Conservation (phyloP, 768 basidiomycete genomes). For the Rhizopogon salebrosus region DNA sequence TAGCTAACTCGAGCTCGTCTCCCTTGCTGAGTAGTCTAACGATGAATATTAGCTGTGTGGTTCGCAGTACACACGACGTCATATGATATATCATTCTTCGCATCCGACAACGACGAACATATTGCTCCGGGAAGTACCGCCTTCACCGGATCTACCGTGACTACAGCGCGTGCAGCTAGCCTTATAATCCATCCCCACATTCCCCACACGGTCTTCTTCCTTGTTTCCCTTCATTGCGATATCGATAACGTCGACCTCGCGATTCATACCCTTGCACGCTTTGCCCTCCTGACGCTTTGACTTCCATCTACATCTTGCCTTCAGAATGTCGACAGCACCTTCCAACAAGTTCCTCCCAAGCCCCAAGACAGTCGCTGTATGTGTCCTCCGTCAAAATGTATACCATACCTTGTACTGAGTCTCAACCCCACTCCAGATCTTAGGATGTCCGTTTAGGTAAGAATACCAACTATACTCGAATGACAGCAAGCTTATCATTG, state of each 20-base stretch:
- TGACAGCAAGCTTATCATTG: conserved; percentile 6
- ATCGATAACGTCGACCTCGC: too few species aligned
- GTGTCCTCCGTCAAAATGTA: conserved; percentile 26
- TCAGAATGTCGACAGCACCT: conserved; percentile 17
- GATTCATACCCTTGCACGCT: not conserved
- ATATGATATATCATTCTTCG: too few species aligned
- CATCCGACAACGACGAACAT: too few species aligned
- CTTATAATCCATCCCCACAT: too few species aligned
- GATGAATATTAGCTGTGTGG: too few species aligned
- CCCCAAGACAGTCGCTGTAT: conserved; percentile 76
- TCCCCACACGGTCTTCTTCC: not conserved
- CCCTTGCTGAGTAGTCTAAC: too few species aligned
- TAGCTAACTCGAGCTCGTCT: too few species aligned
- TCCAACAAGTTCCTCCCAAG: conserved; percentile 33
- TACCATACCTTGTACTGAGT: conserved; percentile 4
- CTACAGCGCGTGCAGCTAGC: too few species aligned
- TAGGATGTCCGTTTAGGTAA: conserved; percentile 95
- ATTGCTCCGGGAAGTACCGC: too few species aligned
- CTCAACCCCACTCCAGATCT: conserved; percentile 51
- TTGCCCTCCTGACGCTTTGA: not conserved
- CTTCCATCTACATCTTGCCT: not conserved
- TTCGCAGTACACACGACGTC: too few species aligned
- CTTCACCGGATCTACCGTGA: too few species aligned
- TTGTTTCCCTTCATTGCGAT: not conserved
- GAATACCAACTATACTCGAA: conserved; percentile 10